Percentiles rank a stretch among this genome's conserved stretches.
Evolutionary conservation across 129 eudicot genomes (phyloP).

Genomic region (Erigeron canadensis): DNA sequence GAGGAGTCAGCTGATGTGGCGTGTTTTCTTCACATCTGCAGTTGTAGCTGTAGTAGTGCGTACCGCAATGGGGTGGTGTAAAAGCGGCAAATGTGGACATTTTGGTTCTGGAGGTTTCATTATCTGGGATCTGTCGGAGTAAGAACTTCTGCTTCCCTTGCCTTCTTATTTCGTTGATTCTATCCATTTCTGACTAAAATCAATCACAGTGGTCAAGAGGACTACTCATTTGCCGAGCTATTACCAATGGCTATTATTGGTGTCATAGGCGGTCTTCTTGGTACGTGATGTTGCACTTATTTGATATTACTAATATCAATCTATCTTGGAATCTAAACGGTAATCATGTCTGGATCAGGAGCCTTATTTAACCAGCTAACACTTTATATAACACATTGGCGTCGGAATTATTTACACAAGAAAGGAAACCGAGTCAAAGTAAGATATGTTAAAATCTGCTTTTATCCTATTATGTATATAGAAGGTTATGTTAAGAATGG

Average conservation of each 20-base stretch:
- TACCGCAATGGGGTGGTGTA: constrained; percentile 98
- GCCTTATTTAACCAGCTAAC: constrained; percentile 96
- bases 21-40: constrained; percentile 99
- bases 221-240: constrained; percentile 91
- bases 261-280: constrained; percentile 96
- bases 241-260: constrained; percentile 99
- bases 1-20: constrained; percentile 99
- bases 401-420: constrained; percentile 90
- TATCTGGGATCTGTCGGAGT: constrained; percentile 98
- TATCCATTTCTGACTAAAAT: constrained; percentile 27
- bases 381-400: constrained; percentile 78
- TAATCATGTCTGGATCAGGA: constrained; percentile 40
- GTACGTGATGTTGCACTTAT: constrained; percentile 40
- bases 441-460: constrained; percentile 27
- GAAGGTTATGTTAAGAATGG: background rate
- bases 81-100: constrained; percentile 86
- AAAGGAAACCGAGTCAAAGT: constrained; percentile 90
- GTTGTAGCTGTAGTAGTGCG: constrained; percentile 97
- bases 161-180: constrained; percentile 10
- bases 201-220: constrained; percentile 92
- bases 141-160: constrained; percentile 30
- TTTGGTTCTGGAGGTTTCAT: constrained; percentile 99
- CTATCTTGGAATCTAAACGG: background rate
- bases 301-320: background rate
- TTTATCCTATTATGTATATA: background rate